Evolutionary conservation across 306 rosid species (phyloP), one percentile per base, ranked within the genome.

Genomic region (Cucumis hystrix): DNA sequence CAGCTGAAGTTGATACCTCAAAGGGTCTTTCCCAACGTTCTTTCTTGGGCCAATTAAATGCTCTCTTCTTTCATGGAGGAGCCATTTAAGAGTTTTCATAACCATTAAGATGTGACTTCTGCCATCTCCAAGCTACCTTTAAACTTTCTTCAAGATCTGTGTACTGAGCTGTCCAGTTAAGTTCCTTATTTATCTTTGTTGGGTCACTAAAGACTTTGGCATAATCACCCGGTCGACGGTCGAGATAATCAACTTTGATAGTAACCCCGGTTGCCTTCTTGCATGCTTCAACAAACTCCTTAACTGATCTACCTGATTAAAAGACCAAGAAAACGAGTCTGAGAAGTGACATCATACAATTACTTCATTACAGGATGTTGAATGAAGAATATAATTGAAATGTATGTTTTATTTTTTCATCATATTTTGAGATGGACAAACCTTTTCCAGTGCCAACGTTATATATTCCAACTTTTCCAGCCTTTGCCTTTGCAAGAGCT

Each of bases 361-460:
- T 30, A 63, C 70, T 64, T 33, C 64, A 64, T 33, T 5, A 8
- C 28, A 39, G 49, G 21, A 64, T 7, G 49, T 35, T 4, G 20
- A 3, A 17, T 37, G 30, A 21, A 57, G 76, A 25, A 47, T 71
- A 37, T 23, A 45, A 25, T 23, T 7, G 2, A 71, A 71, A 23
- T 25, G 55, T 21, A 49, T 51, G 75, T 70, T 23, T 15, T 16
- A 14, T 25, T 72, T 68, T 6, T 64, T n/a, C 63, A 7, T 57
- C 49, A n/a, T 35, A 15, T 63, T 33, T 63, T 62, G 65, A 63
- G 75, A 62, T 75, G 69, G 65, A 70, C 80, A 10, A 62, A 92
- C 99, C 99, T 86, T 81, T 95, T 87, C 97, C 97, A 3, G 97
- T 95, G 81, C 99, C 99, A 16, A 95, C 97, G 59, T 95, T 95